Evolutionary conservation across 192 early-diverging fungal species (phyloP), one percentile per base, ranked within the genome.

Genomic region (Linnemannia exigua): DNA sequence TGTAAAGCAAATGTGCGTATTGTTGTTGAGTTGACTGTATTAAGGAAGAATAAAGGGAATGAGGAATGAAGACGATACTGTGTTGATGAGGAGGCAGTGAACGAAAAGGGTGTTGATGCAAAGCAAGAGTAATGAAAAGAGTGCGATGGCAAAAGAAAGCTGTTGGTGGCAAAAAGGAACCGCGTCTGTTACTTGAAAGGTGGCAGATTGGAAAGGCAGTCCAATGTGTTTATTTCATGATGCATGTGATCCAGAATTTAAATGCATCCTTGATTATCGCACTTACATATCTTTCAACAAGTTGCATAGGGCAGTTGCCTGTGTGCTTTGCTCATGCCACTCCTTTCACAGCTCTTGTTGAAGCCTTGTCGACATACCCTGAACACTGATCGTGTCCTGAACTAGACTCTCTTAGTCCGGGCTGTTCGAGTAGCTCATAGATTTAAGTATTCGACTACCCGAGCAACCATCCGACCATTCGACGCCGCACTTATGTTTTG

Each of bases 131-230:
- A 36, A 31, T 16, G 5, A 51, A 51, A 51, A 25, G n/a, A 4
- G 58, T 31, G 3, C 58, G 58, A 63, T 63, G 58, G 58, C 58
- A 63, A n/a, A 54, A 63, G 41, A 44, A 44, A 44, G 9, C 5
- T 25, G 58, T 63, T 63, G 58, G 58, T 63, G 58, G 58, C 58
- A 63, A 63, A 63, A 63, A 25, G 28, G 25, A 63, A 15, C 58
- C 58, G 58, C 58, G 58, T 63, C 54, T 31, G 2, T 52, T n/a
- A 5, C 0, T 63, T 63, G 58, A 63, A 25, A 25, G 58, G 22
- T 12, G 50, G n/a, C 52, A 51, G 6, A 44, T 44, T 44, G 41
- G 41, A 44, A 44, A 63, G 31, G 28, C 58, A 63, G 28, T n/a
- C 28, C 1, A 16, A 31, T 25, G 15, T 31, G 58, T 14, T 63